Percentiles rank a stretch among this genome's conserved stretches.
phyloP scores from a whole-genome alignment of 208 protist species.

The Trypanosoma congolense region DNA sequence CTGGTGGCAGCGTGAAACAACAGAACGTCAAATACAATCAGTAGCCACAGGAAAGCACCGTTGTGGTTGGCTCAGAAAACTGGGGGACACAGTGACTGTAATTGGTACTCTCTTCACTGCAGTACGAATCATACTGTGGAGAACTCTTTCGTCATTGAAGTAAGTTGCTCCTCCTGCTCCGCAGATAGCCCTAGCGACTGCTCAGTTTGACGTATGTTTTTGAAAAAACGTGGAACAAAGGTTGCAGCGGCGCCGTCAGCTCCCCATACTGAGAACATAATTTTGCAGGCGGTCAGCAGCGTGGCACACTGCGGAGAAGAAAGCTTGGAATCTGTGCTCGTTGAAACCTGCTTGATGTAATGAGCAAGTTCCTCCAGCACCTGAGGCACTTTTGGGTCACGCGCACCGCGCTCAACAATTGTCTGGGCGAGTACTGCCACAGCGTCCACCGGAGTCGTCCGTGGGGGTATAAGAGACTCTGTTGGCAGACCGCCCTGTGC shows the following conservation, averaged over 20 bases:
- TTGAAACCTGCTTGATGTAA: conserved; percentile 37
- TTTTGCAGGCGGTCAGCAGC: conserved; percentile 65
- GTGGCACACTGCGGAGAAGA: conserved; percentile 53
- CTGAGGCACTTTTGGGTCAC: conserved; percentile 46
- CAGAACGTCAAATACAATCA: too few relatives aligned
- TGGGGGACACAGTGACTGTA: too few relatives aligned
- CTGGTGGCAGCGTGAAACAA: too few relatives aligned
- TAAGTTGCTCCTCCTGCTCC: conserved; percentile 51
- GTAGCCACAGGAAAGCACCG: too few relatives aligned
- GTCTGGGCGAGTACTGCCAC: conserved; percentile 67
- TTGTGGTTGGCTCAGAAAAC: too few relatives aligned
- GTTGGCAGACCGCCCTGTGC: conserved; percentile 30
- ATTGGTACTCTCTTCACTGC: neutral
- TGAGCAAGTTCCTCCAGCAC: conserved; percentile 60
- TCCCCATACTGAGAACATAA: conserved; percentile 78
- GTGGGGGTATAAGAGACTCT: conserved; percentile 53
- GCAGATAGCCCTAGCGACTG: conserved; percentile 44
- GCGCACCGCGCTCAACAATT: conserved; percentile 77
- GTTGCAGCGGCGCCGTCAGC: conserved; percentile 39
- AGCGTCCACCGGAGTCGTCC: conserved; percentile 40
- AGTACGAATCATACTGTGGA: neutral
- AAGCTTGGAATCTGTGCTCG: conserved; percentile 23
- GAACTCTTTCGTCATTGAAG: conserved; percentile 63
- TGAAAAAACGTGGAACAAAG: conserved; percentile 73
- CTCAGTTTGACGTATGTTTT: conserved; percentile 47